phyloP scores from a whole-genome alignment of 192 early-diverging fungal genomes.

The Backusella tarrabulga region DNA sequence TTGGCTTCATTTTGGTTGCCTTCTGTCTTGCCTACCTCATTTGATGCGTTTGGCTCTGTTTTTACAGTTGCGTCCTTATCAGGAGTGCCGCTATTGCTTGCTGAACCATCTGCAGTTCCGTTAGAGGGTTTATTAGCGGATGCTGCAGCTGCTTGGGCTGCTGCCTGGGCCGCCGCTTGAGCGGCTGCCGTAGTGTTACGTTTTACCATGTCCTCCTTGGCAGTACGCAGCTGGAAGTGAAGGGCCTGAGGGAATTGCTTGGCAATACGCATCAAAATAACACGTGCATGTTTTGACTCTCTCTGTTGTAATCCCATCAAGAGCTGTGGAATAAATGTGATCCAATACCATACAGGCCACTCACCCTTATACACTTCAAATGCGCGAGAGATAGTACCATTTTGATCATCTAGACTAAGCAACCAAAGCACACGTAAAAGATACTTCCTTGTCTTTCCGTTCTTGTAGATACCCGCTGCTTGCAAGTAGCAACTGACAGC shows the following conservation, averaged over 20 bases:
- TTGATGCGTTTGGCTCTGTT: background rate
- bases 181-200: slow-evolving; percentile 25
- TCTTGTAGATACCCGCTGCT: slow-evolving; percentile 87
- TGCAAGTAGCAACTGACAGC: slow-evolving; percentile 97
- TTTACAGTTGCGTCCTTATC: background rate
- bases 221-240: slow-evolving; percentile 91
- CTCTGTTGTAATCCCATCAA: slow-evolving; percentile 74
- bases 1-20: background rate
- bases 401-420: slow-evolving; percentile 82
- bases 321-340: slow-evolving; percentile 96
- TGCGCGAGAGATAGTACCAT: slow-evolving; percentile 70
- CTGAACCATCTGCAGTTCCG: background rate
- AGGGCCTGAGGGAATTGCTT: slow-evolving; percentile 89
- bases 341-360: slow-evolving; percentile 96
- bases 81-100: background rate
- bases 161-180: background rate
- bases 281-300: slow-evolving; percentile 79
- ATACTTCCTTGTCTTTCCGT: slow-evolving; percentile 83
- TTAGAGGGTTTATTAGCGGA: slow-evolving; percentile 17
- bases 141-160: background rate
- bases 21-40: background rate
- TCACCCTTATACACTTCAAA: slow-evolving; percentile 92
- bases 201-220: slow-evolving; percentile 87
- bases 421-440: slow-evolving; percentile 94
- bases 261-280: slow-evolving; percentile 90